Evolutionary conservation across 2,329 filamentous ascomycete genomes (phyloP), one percentile per base, ranked within the genome.

Genomic region (Claviceps sp.): DNA sequence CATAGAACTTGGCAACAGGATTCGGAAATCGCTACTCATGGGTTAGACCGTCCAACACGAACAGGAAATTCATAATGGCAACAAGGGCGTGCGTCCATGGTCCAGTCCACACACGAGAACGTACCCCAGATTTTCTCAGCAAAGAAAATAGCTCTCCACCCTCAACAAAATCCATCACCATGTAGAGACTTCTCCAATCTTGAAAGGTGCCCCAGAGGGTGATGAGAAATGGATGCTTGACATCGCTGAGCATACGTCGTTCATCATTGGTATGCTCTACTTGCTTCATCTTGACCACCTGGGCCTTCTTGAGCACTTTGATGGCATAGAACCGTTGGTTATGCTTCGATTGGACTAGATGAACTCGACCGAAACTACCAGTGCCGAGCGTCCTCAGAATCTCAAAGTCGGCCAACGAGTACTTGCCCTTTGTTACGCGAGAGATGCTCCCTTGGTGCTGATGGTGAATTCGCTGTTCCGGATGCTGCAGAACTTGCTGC

Each of bases 101-200:
- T 14, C 16, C 20, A 5, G 14, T 22, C 16, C 20, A 5, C 5
- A 14, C 11, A 5, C 16, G 39, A 23, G 22, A 5, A 71, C 76
- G 70, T 77, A 79, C 80, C 78, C 91, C 83, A 76, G 91, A 97
- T 70, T 98, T 97, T 61, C 93, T 80, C 61, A 98, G 74, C 61
- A 98, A 71, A 59, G 91, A 97, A 68, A 98, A 98, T 51, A 98
- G 76, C 75, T 98, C 93, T 63, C 93, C 93, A 59, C 93, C 93
- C 70, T 98, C 93, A 50, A 98, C 91, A 73, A 98, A 98, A 69
- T 98, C 93, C 93, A 98, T 98, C 62, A 98, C 93, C 93, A 98
- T 98, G 78, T 98, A 98, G 38, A 98, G 74, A 66, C 96, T 97
- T 71, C 83, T 89, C 49, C 83, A 79, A 64, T 98, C 93, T 66